A percentile compares a stretch with the other conserved stretches of the same genome.
Conservation (phyloP, 768 basidiomycete species). For the Tricholoma saponaceum region DNA sequence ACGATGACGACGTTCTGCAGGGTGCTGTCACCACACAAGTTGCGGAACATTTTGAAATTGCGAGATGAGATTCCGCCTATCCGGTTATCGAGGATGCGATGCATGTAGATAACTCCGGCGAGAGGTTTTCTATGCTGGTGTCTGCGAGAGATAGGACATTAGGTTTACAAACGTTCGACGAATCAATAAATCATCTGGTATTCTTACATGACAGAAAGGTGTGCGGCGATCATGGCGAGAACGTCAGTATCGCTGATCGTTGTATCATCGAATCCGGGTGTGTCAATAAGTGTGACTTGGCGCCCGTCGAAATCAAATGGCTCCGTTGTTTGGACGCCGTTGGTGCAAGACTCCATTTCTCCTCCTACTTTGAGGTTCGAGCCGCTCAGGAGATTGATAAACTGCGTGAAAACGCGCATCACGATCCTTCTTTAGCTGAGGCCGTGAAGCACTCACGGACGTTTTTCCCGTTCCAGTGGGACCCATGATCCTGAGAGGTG, state of each 20-base stretch:
- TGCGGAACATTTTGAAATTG: conserved; percentile 11
- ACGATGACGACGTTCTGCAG: conserved; percentile 9
- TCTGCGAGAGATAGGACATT: conserved; percentile 10
- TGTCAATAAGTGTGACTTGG: conserved; percentile 47
- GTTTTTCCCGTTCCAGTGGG: conserved; percentile 37
- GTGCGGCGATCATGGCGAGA: conserved; percentile 45
- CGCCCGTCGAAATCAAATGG: conserved; percentile 40
- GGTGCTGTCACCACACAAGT: conserved; percentile 7
- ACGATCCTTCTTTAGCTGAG: background rate
- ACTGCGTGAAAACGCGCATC: conserved; percentile 26
- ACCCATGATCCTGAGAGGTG: conserved; percentile 29
- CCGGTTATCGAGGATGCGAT: conserved; percentile 48
- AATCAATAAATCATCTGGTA: background rate
- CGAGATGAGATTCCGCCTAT: conserved; percentile 27
- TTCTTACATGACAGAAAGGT: conserved; percentile 29
- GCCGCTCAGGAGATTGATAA: conserved; percentile 51
- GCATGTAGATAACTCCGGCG: conserved; percentile 53
- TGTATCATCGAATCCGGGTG: conserved; percentile 59
- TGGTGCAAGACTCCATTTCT: conserved; percentile 49
- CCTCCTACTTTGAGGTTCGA: conserved; percentile 42
- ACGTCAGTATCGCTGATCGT: conserved; percentile 42
- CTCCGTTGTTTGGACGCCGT: conserved; percentile 35
- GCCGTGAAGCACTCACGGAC: conserved; percentile 18
- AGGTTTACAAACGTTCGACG: background rate
- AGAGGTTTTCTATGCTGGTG: conserved; percentile 33